These are phyloP conservation scores for Xylaria grammica DNA, from an alignment of 495 filamentous ascomycete genomes.

Conservation along the genomic window DNA sequence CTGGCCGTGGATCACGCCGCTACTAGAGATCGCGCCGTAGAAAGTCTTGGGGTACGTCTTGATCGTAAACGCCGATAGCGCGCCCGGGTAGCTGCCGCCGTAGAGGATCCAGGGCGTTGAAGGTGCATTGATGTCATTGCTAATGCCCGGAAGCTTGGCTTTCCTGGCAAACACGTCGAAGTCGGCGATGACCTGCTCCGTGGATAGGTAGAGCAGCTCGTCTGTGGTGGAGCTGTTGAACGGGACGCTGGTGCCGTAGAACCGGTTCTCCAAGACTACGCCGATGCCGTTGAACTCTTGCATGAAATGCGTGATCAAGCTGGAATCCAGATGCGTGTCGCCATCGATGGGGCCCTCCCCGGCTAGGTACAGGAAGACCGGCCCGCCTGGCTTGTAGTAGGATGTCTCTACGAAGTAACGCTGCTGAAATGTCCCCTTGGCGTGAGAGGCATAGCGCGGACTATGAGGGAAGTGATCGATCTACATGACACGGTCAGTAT, in stretches of 20 bases:
- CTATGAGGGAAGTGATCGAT: conserved; percentile 46
- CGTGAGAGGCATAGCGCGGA: conserved; percentile 40
- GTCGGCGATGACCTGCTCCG: conserved; percentile 47
- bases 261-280: conserved; percentile 48
- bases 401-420: conserved; percentile 46
- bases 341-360: conserved; percentile 40
- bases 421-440: conserved; percentile 45
- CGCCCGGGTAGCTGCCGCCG: conserved; percentile 44
- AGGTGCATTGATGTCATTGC: conserved; percentile 35
- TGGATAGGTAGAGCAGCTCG: conserved; percentile 42
- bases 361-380: conserved; percentile 45
- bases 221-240: conserved; percentile 41
- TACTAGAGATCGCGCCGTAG: conserved; percentile 43
- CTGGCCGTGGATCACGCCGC: conserved; percentile 39
- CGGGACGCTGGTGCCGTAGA: conserved; percentile 45
- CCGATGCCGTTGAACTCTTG: conserved; percentile 44
- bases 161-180: conserved; percentile 46
- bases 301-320: conserved; percentile 42
- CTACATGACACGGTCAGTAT: conserved; percentile 20
- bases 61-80: conserved; percentile 42
- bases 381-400: conserved; percentile 48
- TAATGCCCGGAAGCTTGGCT: conserved; percentile 39
- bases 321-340: conserved; percentile 31
- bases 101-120: conserved; percentile 45
- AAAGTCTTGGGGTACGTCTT: conserved; percentile 42